Evolutionary conservation across 306 rosid genomes (phyloP).

Genomic region (Sicyos baderoa): DNA sequence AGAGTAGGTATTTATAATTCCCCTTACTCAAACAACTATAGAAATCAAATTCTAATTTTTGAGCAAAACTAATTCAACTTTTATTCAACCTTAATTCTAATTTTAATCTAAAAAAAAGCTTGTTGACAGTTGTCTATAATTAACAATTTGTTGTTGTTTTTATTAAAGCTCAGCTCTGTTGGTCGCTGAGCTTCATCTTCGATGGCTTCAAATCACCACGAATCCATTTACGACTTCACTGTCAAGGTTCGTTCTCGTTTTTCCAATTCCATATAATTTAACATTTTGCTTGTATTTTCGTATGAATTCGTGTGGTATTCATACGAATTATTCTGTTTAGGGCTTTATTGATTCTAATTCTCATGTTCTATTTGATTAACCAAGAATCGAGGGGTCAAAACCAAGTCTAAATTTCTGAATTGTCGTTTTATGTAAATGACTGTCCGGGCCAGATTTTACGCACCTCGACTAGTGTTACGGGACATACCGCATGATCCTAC

Average conservation of each 20-base stretch:
- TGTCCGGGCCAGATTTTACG: no score
- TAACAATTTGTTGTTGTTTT: no score
- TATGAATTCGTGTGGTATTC: neutral
- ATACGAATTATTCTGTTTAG: neutral
- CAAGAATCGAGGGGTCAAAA: neutral
- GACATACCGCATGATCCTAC: no score
- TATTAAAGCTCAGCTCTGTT: neutral
- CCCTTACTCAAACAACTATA: no score
- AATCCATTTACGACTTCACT: slow-evolving; percentile 36
- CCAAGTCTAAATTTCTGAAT: neutral
- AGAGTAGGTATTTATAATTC: no score
- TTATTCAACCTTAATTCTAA: no score
- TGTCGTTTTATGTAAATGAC: neutral
- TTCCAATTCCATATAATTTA: no score
- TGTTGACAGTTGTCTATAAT: no score
- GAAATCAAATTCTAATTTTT: no score
- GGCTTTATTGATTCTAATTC: neutral
- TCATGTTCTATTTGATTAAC: neutral
- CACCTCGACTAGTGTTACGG: no score
- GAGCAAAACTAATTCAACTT: no score
- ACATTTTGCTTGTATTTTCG: neutral
- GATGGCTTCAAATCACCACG: slow-evolving; percentile 29
- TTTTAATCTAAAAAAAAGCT: no score
- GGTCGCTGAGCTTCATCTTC: neutral
- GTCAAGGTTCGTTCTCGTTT: slow-evolving; percentile 35